Base-by-base conservation (phyloP, 768 basidiomycete species). In the Stropharia rugosoannulata region DNA sequence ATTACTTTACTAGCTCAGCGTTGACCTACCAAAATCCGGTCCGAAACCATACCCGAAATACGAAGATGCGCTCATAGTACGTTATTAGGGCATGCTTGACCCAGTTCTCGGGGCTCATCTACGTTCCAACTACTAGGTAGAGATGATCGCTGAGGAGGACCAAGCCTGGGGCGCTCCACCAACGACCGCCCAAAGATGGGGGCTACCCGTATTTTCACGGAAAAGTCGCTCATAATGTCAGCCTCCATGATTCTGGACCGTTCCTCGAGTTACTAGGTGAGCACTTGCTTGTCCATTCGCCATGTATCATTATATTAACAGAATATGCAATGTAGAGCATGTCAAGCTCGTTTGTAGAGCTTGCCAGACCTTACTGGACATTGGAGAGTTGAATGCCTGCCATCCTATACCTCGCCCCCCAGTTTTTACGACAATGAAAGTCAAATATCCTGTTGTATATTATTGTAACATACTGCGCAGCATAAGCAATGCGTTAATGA, bases 121-220 rank as follows among this genome's bases (percentile, higher is more conserved):
- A 41, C 19, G 27, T 50, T 29, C 38, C 49, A 40, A 27, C 15
- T 8, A 25, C 22, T 38, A 67, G 66, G 63, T 59, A 32, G 70
- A 69, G 39, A 70, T 70, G 64, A 65, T 77, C 8, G 70, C 69
- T n/a, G 62, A 62, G 4, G 73, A 79, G 49, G 69, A 79, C 54
- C 67, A 66, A 49, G 75, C 78, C 10, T 80, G 77, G 76, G 66
- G 65, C 19, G 55, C 65, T 4, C 67, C 65, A n/a, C 64, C 68
- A 37, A 59, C 62, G 19, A 49, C 59, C n/a, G 55, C 50, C 40
- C 55, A 55, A 32, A 62, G 61, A 42, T 63, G 61, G 65, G 36
- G 51, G 22, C 32, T 65, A 38, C 66, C 64, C 10, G 59, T 49
- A 49, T 66, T 68, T 54, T 62, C 67, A 37, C 62, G 65, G 48